These are phyloP conservation scores for Malania oleifera DNA, from an alignment of 164 flowering plant species.

Conservation along the genomic window DNA sequence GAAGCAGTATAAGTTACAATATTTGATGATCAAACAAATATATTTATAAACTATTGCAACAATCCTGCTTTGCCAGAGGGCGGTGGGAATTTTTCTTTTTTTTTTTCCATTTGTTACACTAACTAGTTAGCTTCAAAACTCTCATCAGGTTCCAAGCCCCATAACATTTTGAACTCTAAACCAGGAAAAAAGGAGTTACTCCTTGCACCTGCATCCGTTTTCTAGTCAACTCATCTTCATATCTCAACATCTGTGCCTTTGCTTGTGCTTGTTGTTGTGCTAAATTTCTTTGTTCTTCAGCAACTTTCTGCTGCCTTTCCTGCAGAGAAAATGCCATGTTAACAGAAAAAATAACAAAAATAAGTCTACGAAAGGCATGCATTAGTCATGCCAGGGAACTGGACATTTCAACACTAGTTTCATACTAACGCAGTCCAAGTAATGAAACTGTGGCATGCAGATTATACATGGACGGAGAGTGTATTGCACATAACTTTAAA, in stretches of 20 bases:
- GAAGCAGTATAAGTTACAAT: too few relatives aligned
- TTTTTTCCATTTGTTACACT: neutral
- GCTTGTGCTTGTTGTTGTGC: conserved; percentile 75
- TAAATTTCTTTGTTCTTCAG: conserved; percentile 72
- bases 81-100: neutral
- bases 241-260: conserved; percentile 76
- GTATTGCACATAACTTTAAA: too few relatives aligned
- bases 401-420: neutral
- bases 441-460: too few relatives aligned
- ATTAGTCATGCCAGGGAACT: neutral
- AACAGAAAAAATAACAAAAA: conserved; percentile 1
- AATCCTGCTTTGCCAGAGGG: neutral
- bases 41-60: neutral
- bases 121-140: neutral
- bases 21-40: neutral
- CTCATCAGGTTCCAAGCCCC: neutral
- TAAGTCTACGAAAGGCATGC: neutral
- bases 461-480: too few relatives aligned
- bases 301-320: conserved; percentile 73
- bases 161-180: neutral
- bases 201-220: conserved; percentile 77
- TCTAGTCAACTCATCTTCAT: conserved; percentile 91
- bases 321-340: conserved; percentile 24
- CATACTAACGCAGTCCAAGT: neutral
- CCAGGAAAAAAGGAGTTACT: neutral